A percentile compares a stretch with the other conserved stretches of the same genome.
phyloP scores from a whole-genome alignment of 495 filamentous ascomycete species.

The Parachaetomium inaequale region DNA sequence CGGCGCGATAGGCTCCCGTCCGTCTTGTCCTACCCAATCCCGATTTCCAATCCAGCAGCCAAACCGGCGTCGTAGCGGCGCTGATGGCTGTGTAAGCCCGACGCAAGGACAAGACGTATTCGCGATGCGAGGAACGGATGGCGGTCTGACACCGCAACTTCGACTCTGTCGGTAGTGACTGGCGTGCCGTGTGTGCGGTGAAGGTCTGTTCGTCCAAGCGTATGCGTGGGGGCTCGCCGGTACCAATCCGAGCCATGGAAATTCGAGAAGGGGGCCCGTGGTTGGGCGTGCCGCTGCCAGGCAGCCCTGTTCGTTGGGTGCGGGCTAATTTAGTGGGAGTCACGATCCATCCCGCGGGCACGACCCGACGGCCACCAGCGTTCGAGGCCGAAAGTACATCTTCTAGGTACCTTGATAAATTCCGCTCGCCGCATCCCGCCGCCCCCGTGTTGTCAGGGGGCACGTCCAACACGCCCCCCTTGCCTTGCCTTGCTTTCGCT shows the following conservation, averaged over 20 bases:
- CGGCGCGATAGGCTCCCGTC: slow-evolving; percentile 6
- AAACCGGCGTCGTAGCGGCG: background rate
- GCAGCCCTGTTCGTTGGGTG: slow-evolving; percentile 7
- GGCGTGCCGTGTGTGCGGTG: slow-evolving; percentile 15
- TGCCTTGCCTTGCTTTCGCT: slow-evolving; percentile 14
- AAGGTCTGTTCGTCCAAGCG: slow-evolving; percentile 21
- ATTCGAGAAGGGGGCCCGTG: slow-evolving; percentile 14
- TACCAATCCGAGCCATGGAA: slow-evolving; percentile 25
- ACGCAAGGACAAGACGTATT: background rate
- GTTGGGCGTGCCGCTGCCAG: slow-evolving; percentile 15
- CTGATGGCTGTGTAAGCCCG: slow-evolving; percentile 2
- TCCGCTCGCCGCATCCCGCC: slow-evolving; percentile 10
- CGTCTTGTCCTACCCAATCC: slow-evolving; percentile 7
- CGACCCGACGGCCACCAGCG: slow-evolving; percentile 10
- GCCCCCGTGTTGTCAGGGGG: slow-evolving; percentile 10
- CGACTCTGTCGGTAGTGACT: background rate
- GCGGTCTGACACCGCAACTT: slow-evolving; percentile 37
- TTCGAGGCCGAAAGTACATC: slow-evolving; percentile 5
- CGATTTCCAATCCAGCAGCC: background rate
- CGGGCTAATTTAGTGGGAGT: slow-evolving; percentile 4
- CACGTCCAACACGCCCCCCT: slow-evolving; percentile 18
- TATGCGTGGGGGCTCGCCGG: slow-evolving; percentile 25
- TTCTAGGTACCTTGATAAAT: background rate
- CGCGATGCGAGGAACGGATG: slow-evolving; percentile 15
- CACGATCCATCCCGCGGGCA: slow-evolving; percentile 13